Base-by-base conservation (phyloP, 345 rosid species). In the Chamaenerion angustifolium region DNA sequence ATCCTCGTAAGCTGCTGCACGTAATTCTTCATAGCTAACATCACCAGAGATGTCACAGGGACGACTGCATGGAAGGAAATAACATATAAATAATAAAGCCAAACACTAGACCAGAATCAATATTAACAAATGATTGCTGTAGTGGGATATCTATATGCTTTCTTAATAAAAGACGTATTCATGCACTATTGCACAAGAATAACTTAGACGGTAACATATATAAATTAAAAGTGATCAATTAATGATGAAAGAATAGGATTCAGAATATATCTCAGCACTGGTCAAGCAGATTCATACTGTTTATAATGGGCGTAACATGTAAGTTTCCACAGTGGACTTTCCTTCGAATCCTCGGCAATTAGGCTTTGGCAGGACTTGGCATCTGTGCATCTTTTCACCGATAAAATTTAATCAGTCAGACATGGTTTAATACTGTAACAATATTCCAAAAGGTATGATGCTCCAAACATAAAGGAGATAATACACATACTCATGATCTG, bases 291-390 rank as follows among this genome's bases (percentile, higher is more conserved):
- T 14, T 41, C 80, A 67, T 75, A 90, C 98, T 68, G 61, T 72
- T 66, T 81, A 72, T 64, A 75, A 73, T 90, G 98, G 46, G 76
- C 68, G 48, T 90, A 90, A 65, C 98, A 83, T 10, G 98, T 86
- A 55, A 90, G 81, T 74, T 73, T 83, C 96, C 98, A 90, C 68
- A 80, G 62, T 9, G 96, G 95, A 55, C 79, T 79, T 76, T 87
- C 98, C 6, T 66, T 61, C 71, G 73, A 78, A 73, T 90, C 98
- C 46, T 90, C 88, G 43, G 43, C 58, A 59, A 86, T 81, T 56
- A 71, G 1, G 31, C 66, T 74, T 61, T 68, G 81, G 68, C 98
- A 90, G 42, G 79, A 63, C 21, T 79, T 83, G 14, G 87, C 94
- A 75, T 86, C 92, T 7, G 79, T 79, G 80, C 98, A 90, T 48